phyloP scores from a whole-genome alignment of 2,329 filamentous ascomycete species.

The Exophiala aquamarina region DNA sequence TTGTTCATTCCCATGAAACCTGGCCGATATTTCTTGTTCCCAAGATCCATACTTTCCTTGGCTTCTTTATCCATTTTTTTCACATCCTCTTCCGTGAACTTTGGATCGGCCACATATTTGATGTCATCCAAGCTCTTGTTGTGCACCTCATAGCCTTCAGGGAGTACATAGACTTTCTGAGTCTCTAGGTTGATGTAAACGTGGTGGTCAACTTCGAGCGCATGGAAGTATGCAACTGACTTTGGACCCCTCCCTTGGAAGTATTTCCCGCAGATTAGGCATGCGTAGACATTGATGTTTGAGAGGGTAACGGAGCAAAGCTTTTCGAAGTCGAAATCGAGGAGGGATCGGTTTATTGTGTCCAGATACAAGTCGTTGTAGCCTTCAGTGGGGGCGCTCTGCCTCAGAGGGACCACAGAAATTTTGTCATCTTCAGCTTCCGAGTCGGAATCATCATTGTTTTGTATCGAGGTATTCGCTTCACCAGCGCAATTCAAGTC shows the following conservation, averaged over 20 bases:
- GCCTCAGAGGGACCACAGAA: constrained; percentile 53
- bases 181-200: constrained; percentile 98
- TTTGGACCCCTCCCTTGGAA: constrained; percentile 91
- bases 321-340: constrained; percentile 99
- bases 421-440: constrained; percentile 38
- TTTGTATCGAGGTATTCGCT: background rate
- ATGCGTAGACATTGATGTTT: constrained; percentile 98
- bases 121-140: constrained; percentile 96
- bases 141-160: constrained; percentile 94
- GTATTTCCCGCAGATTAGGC: constrained; percentile 96
- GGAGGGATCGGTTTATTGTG: constrained; percentile 86
- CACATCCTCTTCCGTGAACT: constrained; percentile 78
- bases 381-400: constrained; percentile 77
- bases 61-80: constrained; percentile 69
- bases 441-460: constrained; percentile 17
- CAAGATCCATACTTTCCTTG: constrained; percentile 69
- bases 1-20: constrained; percentile 99
- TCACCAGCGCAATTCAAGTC: constrained; percentile 2
- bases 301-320: constrained; percentile 93
- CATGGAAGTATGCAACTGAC: constrained; percentile 96
- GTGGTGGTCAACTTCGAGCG: constrained; percentile 91
- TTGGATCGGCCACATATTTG: constrained; percentile 94
- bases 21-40: constrained; percentile 81
- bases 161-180: constrained; percentile 86
- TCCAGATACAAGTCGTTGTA: constrained; percentile 97